Percentiles rank a stretch among this genome's conserved stretches.
Conservation (phyloP, 306 rosid species). For the Hippophae gyantsensis region DNA sequence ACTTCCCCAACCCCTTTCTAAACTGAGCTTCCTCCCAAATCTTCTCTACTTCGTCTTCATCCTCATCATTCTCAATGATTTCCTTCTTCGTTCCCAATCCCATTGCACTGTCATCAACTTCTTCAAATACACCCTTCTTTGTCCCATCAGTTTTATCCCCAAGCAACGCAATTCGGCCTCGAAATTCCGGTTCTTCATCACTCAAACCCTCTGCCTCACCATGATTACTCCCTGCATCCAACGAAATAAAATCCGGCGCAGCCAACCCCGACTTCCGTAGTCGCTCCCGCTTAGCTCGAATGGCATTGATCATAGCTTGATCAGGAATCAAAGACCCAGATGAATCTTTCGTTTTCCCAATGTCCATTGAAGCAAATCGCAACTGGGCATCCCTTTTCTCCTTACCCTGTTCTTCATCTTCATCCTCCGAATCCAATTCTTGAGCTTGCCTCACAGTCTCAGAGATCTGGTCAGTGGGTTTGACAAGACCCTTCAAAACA, state of each 20-base stretch:
- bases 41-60: conserved; percentile 74
- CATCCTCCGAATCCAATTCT: conserved; percentile 37
- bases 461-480: conserved; percentile 31
- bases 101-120: conserved; percentile 42
- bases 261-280: conserved; percentile 59
- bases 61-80: conserved; percentile 17
- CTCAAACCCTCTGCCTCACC: conserved; percentile 84
- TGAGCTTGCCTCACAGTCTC: conserved; percentile 17
- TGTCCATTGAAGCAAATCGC: conserved; percentile 44
- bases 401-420: conserved; percentile 12
- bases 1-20: conserved; percentile 90
- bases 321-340: conserved; percentile 48
- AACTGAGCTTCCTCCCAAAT: conserved; percentile 96
- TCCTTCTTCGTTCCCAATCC: conserved; percentile 31
- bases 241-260: conserved; percentile 62
- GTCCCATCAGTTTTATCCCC: conserved; percentile 59
- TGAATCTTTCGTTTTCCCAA: conserved; percentile 32
- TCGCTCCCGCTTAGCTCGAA: conserved; percentile 70
- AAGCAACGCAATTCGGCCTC: conserved; percentile 64
- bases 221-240: conserved; percentile 85
- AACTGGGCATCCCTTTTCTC: conserved; percentile 28
- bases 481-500: conserved; percentile 59
- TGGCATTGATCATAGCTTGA: conserved; percentile 60
- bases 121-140: conserved; percentile 89
- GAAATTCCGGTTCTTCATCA: conserved; percentile 83